Percentiles rank a stretch among this genome's conserved stretches.
Evolutionary conservation across 2,329 filamentous ascomycete species (phyloP).

Genomic region (Scopulariopsis brevicaulis): DNA sequence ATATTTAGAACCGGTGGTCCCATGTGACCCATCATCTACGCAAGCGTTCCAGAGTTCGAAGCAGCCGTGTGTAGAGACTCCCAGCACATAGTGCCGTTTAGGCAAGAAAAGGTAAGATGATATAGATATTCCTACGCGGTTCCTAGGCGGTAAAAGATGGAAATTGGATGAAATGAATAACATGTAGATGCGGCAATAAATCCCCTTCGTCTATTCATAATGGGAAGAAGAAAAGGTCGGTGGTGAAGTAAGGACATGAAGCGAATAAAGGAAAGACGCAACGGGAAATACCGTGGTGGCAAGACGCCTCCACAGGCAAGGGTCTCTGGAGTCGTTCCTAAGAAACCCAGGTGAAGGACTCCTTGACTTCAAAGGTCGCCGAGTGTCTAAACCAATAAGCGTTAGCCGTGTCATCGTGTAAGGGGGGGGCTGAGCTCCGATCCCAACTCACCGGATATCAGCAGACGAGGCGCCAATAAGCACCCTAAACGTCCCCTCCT

Average conservation of each 20-base stretch:
- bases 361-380: conserved; percentile 44
- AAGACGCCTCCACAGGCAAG: not conserved
- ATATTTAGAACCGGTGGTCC: not conserved
- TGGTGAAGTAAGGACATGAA: not conserved
- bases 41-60: not conserved
- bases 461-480: conserved; percentile 49
- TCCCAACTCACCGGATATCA: conserved; percentile 46
- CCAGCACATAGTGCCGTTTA: not conserved
- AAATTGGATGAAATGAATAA: not conserved
- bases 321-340: conserved; percentile 15
- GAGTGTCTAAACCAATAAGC: conserved; percentile 24
- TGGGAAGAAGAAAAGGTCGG: not conserved
- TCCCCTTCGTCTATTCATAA: conserved; percentile 1
- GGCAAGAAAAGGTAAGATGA: not conserved
- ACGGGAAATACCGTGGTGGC: not conserved
- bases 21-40: not conserved
- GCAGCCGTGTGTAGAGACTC: not conserved
- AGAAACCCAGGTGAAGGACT: conserved; percentile 57
- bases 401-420: not conserved
- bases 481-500: conserved; percentile 50
- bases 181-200: not conserved
- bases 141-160: not conserved
- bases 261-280: not conserved
- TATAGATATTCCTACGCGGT: not conserved
- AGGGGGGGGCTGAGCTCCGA: not conserved